Evolutionary conservation across 208 protist genomes (phyloP).

Genomic region (Crithidia bombi): DNA sequence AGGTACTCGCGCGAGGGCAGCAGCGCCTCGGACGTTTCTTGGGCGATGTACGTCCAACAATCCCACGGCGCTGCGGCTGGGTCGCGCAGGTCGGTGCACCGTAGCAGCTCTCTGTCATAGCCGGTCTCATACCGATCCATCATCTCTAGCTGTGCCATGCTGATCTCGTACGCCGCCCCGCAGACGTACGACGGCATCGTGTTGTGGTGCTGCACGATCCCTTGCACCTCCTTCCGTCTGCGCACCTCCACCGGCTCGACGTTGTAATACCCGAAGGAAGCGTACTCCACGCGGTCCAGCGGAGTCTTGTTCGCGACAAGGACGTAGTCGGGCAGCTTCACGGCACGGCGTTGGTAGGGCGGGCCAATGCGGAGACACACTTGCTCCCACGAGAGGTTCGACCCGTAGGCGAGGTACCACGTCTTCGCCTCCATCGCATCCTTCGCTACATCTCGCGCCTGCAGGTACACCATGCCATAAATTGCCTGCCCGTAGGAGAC

Average conservation of each 20-base stretch:
- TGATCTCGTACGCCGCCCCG: constrained; percentile 59
- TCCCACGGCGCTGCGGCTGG: constrained; percentile 13
- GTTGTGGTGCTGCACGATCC: constrained; percentile 22
- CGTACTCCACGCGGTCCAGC: constrained; percentile 10
- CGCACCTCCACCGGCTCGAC: constrained; percentile 42
- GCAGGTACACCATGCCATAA: constrained; percentile 15
- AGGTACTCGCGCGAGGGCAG: constrained; percentile 58
- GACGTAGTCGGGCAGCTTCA: constrained; percentile 40
- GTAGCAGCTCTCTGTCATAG: constrained; percentile 41
- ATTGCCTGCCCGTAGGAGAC: constrained; percentile 25
- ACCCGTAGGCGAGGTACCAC: constrained; percentile 60
- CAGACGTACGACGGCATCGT: constrained; percentile 54
- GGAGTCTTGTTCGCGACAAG: constrained; percentile 49
- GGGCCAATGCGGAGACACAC: constrained; percentile 60
- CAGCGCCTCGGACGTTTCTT: constrained; percentile 39
- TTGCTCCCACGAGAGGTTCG: constrained; percentile 67
- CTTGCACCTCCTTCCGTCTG: constrained; percentile 29
- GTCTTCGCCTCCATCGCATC: constrained; percentile 36
- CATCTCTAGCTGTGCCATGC: constrained; percentile 40
- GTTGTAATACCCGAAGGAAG: constrained; percentile 58
- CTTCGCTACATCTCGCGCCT: constrained; percentile 18
- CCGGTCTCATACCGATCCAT: constrained; percentile 54
- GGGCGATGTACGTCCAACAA: constrained; percentile 56
- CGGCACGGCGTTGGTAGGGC: constrained; percentile 54
- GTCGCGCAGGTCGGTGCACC: constrained; percentile 44